Evolutionary conservation across 2,329 filamentous ascomycete genomes (phyloP).

Genomic region (Aspergillus neoniger): DNA sequence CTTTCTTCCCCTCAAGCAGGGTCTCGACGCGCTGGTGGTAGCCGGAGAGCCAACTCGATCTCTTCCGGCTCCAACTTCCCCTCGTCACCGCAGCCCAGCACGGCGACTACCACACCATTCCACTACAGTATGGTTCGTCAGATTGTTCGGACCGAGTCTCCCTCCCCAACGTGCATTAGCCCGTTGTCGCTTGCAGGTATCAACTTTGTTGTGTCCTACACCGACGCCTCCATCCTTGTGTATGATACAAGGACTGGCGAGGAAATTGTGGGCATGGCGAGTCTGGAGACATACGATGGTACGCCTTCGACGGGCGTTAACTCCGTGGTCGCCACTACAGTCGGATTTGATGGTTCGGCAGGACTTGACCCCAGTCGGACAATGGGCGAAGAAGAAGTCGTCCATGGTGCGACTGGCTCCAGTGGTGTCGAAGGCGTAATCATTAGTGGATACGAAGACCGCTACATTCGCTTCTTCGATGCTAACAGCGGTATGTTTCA

Average conservation of each 20-base stretch:
- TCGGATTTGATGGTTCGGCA: conserved; percentile 70
- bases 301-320: conserved; percentile 84
- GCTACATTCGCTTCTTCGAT: conserved; percentile 95
- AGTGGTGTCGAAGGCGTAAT: conserved; percentile 88
- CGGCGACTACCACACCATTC: conserved; percentile 83
- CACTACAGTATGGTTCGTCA: conserved; percentile 85
- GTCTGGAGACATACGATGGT: conserved; percentile 88
- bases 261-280: conserved; percentile 89
- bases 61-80: conserved; percentile 92
- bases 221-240: conserved; percentile 84
- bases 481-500: conserved; percentile 86
- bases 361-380: conserved; percentile 63
- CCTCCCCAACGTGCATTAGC: conserved; percentile 88
- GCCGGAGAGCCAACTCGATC: conserved; percentile 86
- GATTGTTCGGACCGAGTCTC: conserved; percentile 69
- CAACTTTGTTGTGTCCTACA: conserved; percentile 89
- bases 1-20: conserved; percentile 77
- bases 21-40: conserved; percentile 70
- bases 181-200: conserved; percentile 80
- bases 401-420: conserved; percentile 79
- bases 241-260: conserved; percentile 93
- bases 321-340: conserved; percentile 82
- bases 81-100: conserved; percentile 83
- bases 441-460: conserved; percentile 95
- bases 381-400: conserved; percentile 69